Evolutionary conservation across 2,329 filamentous ascomycete species (phyloP).

Genomic region (Aspergillus persii): DNA sequence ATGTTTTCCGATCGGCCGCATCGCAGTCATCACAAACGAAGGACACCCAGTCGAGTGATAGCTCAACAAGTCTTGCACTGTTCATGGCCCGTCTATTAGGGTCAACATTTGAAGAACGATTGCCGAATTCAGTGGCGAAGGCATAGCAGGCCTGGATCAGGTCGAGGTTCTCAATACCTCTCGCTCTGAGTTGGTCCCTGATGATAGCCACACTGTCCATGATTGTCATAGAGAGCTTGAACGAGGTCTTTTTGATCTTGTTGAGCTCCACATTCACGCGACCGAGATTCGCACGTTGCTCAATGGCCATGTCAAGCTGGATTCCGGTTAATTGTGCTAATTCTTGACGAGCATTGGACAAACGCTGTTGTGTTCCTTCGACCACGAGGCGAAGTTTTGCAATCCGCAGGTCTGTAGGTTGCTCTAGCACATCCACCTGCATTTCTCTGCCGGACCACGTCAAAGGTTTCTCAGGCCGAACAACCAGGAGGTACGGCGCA

Average conservation of each 20-base stretch:
- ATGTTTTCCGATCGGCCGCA: conserved; percentile 90
- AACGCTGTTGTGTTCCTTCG: conserved; percentile 74
- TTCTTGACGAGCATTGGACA: conserved; percentile 73
- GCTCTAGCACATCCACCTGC: conserved; percentile 68
- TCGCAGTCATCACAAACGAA: conserved; percentile 98
- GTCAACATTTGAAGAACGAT: conserved; percentile 91
- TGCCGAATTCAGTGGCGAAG: conserved; percentile 98
- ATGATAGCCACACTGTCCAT: conserved; percentile 98
- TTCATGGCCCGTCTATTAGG: conserved; percentile 95
- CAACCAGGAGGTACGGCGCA: conserved; percentile 80
- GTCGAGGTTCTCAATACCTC: conserved; percentile 83
- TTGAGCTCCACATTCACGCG: conserved; percentile 88
- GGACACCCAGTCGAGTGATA: conserved; percentile 94
- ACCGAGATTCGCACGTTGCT: conserved; percentile 88
- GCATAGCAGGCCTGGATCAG: conserved; percentile 97
- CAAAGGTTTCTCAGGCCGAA: conserved; percentile 75
- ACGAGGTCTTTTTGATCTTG: conserved; percentile 92
- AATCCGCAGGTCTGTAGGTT: conserved; percentile 78
- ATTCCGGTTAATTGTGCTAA: conserved; percentile 78
- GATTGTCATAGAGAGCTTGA: conserved; percentile 94
- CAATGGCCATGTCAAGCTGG: conserved; percentile 83
- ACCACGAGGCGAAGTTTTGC: conserved; percentile 86
- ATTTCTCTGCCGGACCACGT: conserved; percentile 79
- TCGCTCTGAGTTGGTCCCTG: conserved; percentile 67
- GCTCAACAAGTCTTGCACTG: conserved; percentile 87